Evolutionary conservation across 176 grass and related monocot genomes (phyloP), one percentile per base, ranked within the genome.

Genomic region (Oryza coarctata): DNA sequence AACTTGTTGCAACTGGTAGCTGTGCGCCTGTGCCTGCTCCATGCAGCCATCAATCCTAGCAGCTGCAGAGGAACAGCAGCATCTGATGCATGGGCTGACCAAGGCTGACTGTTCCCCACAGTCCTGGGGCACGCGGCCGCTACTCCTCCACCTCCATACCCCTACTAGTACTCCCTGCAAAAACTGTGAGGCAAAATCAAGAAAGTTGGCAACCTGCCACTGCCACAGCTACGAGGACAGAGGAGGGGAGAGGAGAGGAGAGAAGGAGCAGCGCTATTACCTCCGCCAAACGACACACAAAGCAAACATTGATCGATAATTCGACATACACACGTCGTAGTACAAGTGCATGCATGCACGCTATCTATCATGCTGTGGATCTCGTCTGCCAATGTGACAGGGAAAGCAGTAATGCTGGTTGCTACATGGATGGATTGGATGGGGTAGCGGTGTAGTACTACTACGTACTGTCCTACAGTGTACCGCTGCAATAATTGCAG

Each of bases 101-200:
- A 17, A 64, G 58, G 70, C 70, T 76, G 63, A 75, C 62, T 75
- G 86, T 63, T 41, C 69, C 62, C 75, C 75, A 62, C 81, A 84
- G 75, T 74, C 75, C 61, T 80, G 76, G 81, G 81, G 68, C 80
- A 34, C 69, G 44, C 85, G 6, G 9, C 68, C 18, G 36, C 36
- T 39, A 2, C 38, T 39, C 9, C 38, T 39, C 38, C 38, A 10
- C 9, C 38, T n/a, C n/a, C n/a, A n/a, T n/a, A 39, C 9, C 38
- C 10, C 38, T 39, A 39, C n/a, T n/a, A n/a, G n/a, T 17, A 22
- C 39, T 40, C 11, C 22, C 34, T 70, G 35, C 67, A 17, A 78
- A 71, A 6, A 4, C 78, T 60, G 65, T 74, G 7, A 82, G 26
- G 17, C 47, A 80, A 82, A 84, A 66, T 45, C 35, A 11, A 65